Base-by-base conservation (phyloP, 805 yeast species). In the Wickerhamiella spandovensis region DNA sequence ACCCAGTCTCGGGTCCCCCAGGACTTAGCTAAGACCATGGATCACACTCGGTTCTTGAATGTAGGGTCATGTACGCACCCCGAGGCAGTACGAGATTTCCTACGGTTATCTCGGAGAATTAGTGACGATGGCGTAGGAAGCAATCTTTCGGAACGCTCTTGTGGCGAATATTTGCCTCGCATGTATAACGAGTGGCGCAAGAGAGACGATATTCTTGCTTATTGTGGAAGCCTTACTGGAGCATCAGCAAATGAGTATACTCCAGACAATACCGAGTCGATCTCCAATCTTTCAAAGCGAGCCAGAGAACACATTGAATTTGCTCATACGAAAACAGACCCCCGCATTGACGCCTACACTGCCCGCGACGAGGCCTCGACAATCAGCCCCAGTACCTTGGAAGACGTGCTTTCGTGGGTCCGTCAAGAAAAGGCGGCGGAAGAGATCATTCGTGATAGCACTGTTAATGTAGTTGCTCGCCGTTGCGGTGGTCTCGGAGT, bases 111-210 rank as follows among this genome's bases (percentile, higher is more conserved):
- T n/a, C 51, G 68, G 4, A 51, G 54, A 35, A 47, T 48, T 3
- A 57, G 63, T 1, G 68, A 64, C 48, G 67, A 64, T 47, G 58
- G 57, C 22, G 47, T 64, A 22, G 54, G 55, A 9, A 61, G 59
- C 38, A 46, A 53, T 20, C 50, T 64, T 17, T 63, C 63, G 7
- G 56, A 63, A 38, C 53, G 57, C 6, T 52, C 53, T 8, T 58
- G 63, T 43, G 56, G 37, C 30, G 35, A 46, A 32, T 53, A 45
- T 15, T n/a, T 58, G 5, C 35, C 46, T 3, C 51, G 50, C 13
- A 49, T 56, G 10, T 52, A 49, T 46, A 23, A 28, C 20, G 60
- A 56, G 48, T 58, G 61, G 61, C 44, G 30, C 13, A 43, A 37
- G 20, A 46, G 61, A 4, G 60, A 58, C 46, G 44, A 51, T 3